These are phyloP conservation scores for Jatropha curcas DNA, from an alignment of 345 rosid species.

Conservation along the genomic window DNA sequence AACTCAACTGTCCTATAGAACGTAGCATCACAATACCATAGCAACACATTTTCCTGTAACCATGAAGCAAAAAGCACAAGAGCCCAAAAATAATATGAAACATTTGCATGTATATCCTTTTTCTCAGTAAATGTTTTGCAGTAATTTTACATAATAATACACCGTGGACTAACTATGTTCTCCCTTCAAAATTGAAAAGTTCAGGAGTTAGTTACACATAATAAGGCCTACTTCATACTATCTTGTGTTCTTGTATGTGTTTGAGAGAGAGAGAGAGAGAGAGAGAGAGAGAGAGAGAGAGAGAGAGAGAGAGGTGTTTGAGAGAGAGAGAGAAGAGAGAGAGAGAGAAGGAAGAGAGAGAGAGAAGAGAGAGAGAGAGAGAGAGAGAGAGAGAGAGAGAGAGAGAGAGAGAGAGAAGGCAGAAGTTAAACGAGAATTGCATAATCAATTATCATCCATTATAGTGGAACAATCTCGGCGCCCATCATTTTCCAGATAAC, in stretches of 20 bases:
- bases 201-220: neutral
- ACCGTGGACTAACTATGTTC: neutral
- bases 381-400: neutral
- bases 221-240: neutral
- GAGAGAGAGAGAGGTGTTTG: neutral
- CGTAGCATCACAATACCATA: slow-evolving; percentile 1
- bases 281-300: neutral
- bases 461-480: neutral
- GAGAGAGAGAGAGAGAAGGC: neutral
- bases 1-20: slow-evolving; percentile 12
- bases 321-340: too few relatives aligned
- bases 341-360: neutral
- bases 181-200: neutral
- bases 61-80: neutral
- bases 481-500: neutral
- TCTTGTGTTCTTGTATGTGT: neutral
- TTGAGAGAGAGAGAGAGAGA: neutral
- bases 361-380: neutral
- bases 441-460: neutral
- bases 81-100: neutral
- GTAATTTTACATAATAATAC: neutral
- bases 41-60: neutral
- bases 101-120: neutral
- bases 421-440: neutral
- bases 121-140: neutral